These are phyloP conservation scores for Thuidium tamariscinum DNA, from an alignment of 225 moss, liverwort and hornwort genomes.

Conservation along the genomic window DNA sequence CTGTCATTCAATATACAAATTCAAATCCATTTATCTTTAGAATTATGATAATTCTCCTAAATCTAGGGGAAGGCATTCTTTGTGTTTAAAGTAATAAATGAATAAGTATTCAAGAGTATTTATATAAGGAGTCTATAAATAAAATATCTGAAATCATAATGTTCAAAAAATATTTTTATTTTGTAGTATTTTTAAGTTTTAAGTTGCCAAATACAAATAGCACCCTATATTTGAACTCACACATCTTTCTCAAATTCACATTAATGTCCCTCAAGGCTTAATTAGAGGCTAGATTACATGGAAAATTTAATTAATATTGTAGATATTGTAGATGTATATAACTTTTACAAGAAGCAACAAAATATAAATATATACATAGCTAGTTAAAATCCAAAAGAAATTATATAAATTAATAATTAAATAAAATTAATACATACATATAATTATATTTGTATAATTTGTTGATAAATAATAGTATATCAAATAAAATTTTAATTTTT, in stretches of 20 bases:
- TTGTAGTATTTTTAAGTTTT: not conserved
- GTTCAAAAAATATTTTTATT: not conserved
- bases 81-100: fast-evolving
- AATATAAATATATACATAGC: too few species aligned
- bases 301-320: not conserved
- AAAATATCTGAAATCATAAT: not conserved
- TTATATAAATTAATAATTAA: too few species aligned
- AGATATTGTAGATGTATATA: too few species aligned
- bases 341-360: too few species aligned
- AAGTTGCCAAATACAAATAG: not conserved
- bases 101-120: not conserved
- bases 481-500: too few species aligned
- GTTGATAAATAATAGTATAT: too few species aligned
- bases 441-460: too few species aligned
- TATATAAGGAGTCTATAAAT: not conserved
- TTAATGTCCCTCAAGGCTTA: not conserved
- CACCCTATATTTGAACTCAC: too few species aligned
- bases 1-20: not conserved
- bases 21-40: not conserved
- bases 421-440: too few species aligned
- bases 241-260: not conserved
- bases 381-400: too few species aligned
- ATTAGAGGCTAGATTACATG: not conserved
- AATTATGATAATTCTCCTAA: not conserved
- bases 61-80: not conserved